These are phyloP conservation scores for Stentor coeruleus DNA, from an alignment of 73 alveolate species.

Conservation along the genomic window DNA sequence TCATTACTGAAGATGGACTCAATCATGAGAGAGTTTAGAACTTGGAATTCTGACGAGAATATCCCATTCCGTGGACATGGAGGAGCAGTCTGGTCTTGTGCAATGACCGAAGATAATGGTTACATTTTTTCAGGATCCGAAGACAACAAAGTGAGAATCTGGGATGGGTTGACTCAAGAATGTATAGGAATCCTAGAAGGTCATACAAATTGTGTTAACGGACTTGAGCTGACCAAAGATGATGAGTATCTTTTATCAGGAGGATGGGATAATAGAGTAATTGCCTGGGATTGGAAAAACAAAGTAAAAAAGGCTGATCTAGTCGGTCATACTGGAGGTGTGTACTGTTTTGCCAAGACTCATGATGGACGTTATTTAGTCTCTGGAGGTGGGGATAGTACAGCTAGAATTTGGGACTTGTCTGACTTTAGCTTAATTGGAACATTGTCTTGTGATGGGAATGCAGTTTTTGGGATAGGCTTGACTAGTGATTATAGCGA, in stretches of 20 bases:
- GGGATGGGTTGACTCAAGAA: not conserved
- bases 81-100: not conserved
- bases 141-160: not conserved
- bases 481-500: not conserved
- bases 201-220: not conserved
- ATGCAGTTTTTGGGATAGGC: not conserved
- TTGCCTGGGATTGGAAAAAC: not conserved
- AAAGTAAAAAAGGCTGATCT: not conserved
- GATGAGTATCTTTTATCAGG: not conserved
- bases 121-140: not conserved
- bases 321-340: conserved; percentile 5
- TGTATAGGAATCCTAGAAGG: not conserved
- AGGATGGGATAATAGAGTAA: not conserved
- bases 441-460: not conserved
- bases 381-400: not conserved
- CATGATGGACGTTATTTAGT: not conserved
- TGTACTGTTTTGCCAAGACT: not conserved
- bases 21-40: not conserved
- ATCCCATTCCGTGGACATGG: not conserved
- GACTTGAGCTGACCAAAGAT: not conserved
- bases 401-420: not conserved
- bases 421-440: not conserved
- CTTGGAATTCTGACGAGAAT: not conserved
- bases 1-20: not conserved
- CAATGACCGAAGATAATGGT: not conserved